These are phyloP conservation scores for Starmerella roubikii DNA, from an alignment of 805 yeast genomes.

Conservation along the genomic window DNA sequence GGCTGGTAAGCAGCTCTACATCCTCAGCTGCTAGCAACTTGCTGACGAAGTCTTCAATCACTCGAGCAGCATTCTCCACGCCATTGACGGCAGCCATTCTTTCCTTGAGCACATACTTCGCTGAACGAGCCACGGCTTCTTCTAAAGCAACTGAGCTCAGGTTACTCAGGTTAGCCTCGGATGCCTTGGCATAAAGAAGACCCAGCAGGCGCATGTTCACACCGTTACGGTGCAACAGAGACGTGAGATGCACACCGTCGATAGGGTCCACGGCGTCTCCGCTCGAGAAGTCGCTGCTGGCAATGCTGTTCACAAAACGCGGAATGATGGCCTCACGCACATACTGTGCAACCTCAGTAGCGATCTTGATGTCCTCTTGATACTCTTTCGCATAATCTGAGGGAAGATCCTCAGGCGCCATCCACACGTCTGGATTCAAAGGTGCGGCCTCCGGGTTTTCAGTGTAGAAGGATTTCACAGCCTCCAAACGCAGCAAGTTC, in stretches of 20 bases:
- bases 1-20: slow-evolving; percentile 25
- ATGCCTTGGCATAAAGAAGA: slow-evolving; percentile 32
- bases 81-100: slow-evolving; percentile 35
- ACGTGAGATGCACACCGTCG: slow-evolving; percentile 66
- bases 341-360: slow-evolving; percentile 54
- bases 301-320: slow-evolving; percentile 43
- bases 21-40: slow-evolving; percentile 32
- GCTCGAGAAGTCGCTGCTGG: slow-evolving; percentile 24
- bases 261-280: slow-evolving; percentile 45
- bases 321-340: slow-evolving; percentile 48
- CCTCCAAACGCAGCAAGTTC: slow-evolving; percentile 69
- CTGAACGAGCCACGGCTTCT: slow-evolving; percentile 70
- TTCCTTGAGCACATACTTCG: slow-evolving; percentile 57
- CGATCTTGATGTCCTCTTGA: slow-evolving; percentile 46
- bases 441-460: slow-evolving; percentile 29
- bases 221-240: slow-evolving; percentile 63
- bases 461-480: slow-evolving; percentile 42
- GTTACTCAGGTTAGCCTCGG: slow-evolving; percentile 31
- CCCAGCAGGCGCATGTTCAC: slow-evolving; percentile 85
- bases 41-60: slow-evolving; percentile 61
- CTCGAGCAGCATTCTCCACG: slow-evolving; percentile 39
- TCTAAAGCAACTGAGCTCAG: slow-evolving; percentile 36
- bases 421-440: slow-evolving; percentile 70
- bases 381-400: slow-evolving; percentile 22
- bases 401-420: slow-evolving; percentile 29